Evolutionary conservation across 148 eudicot genomes (phyloP), one percentile per base, ranked within the genome.

Genomic region (Silene conica): DNA sequence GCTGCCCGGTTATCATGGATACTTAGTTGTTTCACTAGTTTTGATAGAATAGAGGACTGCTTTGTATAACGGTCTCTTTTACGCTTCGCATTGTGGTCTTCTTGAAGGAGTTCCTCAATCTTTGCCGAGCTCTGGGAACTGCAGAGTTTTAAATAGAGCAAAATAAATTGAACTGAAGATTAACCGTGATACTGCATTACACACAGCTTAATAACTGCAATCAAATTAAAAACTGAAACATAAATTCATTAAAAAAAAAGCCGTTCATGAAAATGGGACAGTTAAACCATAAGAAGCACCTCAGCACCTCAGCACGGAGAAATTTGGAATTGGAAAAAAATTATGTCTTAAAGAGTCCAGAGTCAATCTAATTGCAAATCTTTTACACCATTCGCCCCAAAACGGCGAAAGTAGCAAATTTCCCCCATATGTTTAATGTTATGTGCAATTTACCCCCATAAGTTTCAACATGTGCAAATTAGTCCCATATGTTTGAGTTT

Each of bases 41-140:
- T 95, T 25, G 96, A 90, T 56, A 95, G 92, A 75, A 95, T 78
- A 70, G 96, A 70, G 55, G 97, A 92, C 76, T 95, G 98, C 79
- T 95, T 95, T 74, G 89, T 92, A 78, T 73, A 76, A 52, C 89
- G 96, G 13, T 95, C 98, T 82, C 98, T 85, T 81, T 69, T 88
- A 38, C 88, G 86, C 81, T 89, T 95, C 68, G 86, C 89, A 79
- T 95, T 95, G 20, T 89, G 90, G 82, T 95, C 98, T 83, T 95
- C 98, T 84, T 84, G 90, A 65, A 95, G 93, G 74, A 95, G 88
- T 80, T 95, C 97, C 77, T 95, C 98, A 77, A 92, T 90, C 83
- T 82, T 90, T 62, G 85, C 82, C 1, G 87, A 83, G 79, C 89
- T 95, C 86, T 95, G 98, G 66, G 85, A 74, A 83, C 98, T 95